Evolutionary conservation across 2,329 filamentous ascomycete species (phyloP), one percentile per base, ranked within the genome.

Genomic region (Cladophialophora psammophila): DNA sequence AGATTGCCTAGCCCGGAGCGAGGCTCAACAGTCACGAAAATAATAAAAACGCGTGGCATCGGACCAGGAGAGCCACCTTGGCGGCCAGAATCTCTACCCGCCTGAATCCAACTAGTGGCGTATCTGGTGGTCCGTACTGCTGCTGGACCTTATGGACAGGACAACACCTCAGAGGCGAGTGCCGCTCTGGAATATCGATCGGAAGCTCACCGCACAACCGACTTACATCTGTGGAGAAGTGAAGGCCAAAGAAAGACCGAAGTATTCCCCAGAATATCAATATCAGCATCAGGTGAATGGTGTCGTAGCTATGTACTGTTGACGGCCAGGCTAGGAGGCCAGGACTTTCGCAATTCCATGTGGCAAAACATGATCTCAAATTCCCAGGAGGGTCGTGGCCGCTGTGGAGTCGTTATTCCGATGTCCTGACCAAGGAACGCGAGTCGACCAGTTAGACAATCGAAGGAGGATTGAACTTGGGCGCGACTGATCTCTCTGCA

Each of bases 51-150:
- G 48, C 59, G 10, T 12, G 45, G 8, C 3, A 26, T 61, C 59
- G 15, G 48, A 61, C 40, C 32, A 53, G 15, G 35, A 61, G 59
- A 35, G 59, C 34, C 59, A 50, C 26, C 38, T 36, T n/a, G 18
- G 32, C 20, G 59, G 59, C 48, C 31, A 61, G 59, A 60, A 26
- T n/a, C 32, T 40, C 59, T 20, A n/a, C 36, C 3, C 18, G 45
- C 18, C 45, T 26, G 18, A 12, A 50, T 12, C 40, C 57, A 31
- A 45, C 42, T 60, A 18, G 42, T 15, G 40, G 57, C 38, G 26
- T 31, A 7, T 20, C 7, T n/a, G 40, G 40, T 50, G 36, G 40
- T 12, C 3, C 12, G 38, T 13, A 20, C 7, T 45, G 31, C 6
- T 50, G 15, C 57, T 50, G 18, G 2, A 12, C 8, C 45, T 18